Conservation (phyloP, 2,329 filamentous ascomycete species). For the Monilinia aucupariae region DNA sequence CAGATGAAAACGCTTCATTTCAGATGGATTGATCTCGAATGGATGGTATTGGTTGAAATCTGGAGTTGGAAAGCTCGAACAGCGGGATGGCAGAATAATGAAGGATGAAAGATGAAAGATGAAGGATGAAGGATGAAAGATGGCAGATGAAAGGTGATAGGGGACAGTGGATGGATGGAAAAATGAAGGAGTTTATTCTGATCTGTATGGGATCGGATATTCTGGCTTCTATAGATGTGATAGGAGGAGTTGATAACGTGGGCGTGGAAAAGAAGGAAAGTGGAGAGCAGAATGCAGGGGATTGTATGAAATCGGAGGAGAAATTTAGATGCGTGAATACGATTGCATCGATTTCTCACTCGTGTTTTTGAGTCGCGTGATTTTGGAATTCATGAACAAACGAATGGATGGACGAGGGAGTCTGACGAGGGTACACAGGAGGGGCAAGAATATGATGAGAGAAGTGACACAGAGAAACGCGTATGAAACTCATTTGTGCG, state of each 20-base stretch:
- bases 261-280: neutral
- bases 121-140: neutral
- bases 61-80: slow-evolving; percentile 2
- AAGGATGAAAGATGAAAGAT: neutral
- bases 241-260: neutral
- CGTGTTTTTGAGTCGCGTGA: neutral
- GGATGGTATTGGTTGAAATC: neutral
- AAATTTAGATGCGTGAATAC: neutral
- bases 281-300: neutral
- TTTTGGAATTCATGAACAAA: neutral
- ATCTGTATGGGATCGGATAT: neutral
- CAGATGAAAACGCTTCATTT: neutral
- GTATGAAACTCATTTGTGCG: too few relatives aligned
- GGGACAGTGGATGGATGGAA: neutral
- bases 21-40: neutral
- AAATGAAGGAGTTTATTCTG: neutral
- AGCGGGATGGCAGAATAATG: neutral
- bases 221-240: neutral
- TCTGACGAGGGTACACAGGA: too few relatives aligned
- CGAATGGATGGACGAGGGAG: neutral
- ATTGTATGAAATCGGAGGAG: neutral
- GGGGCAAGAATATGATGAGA: too few relatives aligned
- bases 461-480: too few relatives aligned
- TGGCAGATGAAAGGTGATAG: neutral
- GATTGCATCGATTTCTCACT: neutral